Evolutionary conservation across 2,329 filamentous ascomycete species (phyloP).

Genomic region (Metarhizium humberi): DNA sequence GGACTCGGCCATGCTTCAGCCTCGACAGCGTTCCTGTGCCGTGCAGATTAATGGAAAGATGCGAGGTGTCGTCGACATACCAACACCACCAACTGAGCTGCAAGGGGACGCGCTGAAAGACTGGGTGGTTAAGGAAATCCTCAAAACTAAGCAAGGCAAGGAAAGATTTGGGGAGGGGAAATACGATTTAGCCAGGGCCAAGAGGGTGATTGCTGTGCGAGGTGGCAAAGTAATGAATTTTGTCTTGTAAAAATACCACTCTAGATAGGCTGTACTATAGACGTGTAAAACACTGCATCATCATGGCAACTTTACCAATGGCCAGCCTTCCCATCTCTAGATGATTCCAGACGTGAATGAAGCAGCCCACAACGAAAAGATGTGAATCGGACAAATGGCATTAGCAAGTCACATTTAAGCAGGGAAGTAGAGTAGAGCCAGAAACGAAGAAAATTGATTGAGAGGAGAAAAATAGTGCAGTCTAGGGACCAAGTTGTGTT

Average conservation of each 20-base stretch:
- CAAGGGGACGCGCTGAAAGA: conserved; percentile 36
- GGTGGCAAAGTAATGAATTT: conserved; percentile 67
- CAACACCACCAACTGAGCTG: conserved; percentile 35
- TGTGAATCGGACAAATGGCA: too few species aligned
- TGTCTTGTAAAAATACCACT: conserved; percentile 36
- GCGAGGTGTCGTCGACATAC: conserved; percentile 57
- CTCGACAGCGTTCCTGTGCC: conserved; percentile 45
- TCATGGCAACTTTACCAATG: background rate
- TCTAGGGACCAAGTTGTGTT: too few species aligned
- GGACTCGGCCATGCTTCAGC: conserved; percentile 37
- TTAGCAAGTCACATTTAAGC: too few species aligned
- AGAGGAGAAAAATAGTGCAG: background rate
- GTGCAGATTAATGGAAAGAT: conserved; percentile 77
- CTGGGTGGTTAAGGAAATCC: conserved; percentile 54
- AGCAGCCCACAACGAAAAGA: too few species aligned
- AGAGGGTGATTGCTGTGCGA: conserved; percentile 56
- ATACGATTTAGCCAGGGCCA: conserved; percentile 41
- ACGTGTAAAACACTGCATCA: background rate
- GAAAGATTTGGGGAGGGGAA: conserved; percentile 40
- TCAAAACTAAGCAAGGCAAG: conserved; percentile 51
- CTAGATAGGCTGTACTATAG: conserved; percentile 3
- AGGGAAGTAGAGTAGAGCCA: background rate
- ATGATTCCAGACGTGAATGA: too few species aligned
- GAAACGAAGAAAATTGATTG: background rate
- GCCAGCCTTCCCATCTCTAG: background rate